phyloP scores from a whole-genome alignment of 2,329 filamentous ascomycete genomes.

The Sarocladium oryzae region DNA sequence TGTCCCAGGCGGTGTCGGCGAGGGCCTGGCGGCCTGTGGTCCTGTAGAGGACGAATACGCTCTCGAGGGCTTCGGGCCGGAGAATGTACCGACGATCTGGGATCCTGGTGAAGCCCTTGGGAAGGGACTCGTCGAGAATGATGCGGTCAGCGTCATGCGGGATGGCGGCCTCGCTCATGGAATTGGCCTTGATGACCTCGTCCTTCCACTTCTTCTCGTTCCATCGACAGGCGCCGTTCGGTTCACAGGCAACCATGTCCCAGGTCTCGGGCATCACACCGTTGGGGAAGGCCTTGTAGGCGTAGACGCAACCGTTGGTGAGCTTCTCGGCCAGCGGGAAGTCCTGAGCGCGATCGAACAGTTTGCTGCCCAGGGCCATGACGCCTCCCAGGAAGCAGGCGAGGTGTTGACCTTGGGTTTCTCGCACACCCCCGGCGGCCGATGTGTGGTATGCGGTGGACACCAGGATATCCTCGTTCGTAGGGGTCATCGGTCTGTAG shows the following conservation, averaged over 20 bases:
- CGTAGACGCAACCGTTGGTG: constrained; percentile 44
- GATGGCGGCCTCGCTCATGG: constrained; percentile 2
- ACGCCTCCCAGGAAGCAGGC: constrained; percentile 47
- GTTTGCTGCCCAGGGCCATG: constrained; percentile 40
- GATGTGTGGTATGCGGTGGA: constrained; percentile 32
- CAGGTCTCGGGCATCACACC: constrained; percentile 49
- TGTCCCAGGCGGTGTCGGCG: constrained; percentile 45
- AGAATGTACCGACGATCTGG: constrained; percentile 49
- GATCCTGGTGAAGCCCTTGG: constrained; percentile 42
- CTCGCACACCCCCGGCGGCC: constrained; percentile 13
- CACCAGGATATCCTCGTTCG: constrained; percentile 53
- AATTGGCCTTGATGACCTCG: constrained; percentile 20
- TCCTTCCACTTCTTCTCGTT: constrained; percentile 46
- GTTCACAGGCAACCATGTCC: constrained; percentile 32
- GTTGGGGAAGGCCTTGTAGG: constrained; percentile 39
- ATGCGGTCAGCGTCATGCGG: constrained; percentile 12
- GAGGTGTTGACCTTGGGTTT: constrained; percentile 32
- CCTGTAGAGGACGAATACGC: constrained; percentile 42
- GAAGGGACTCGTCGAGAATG: constrained; percentile 24
- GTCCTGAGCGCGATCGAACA: constrained; percentile 34
- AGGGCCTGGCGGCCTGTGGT: constrained; percentile 41
- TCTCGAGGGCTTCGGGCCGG: constrained; percentile 48
- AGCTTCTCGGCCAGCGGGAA: constrained; percentile 38
- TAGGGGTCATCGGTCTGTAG: constrained; percentile 58
- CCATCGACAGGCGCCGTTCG: constrained; percentile 34